Evolutionary conservation across 2,329 filamentous ascomycete species (phyloP).

Genomic region (Shiraia bambusicola): DNA sequence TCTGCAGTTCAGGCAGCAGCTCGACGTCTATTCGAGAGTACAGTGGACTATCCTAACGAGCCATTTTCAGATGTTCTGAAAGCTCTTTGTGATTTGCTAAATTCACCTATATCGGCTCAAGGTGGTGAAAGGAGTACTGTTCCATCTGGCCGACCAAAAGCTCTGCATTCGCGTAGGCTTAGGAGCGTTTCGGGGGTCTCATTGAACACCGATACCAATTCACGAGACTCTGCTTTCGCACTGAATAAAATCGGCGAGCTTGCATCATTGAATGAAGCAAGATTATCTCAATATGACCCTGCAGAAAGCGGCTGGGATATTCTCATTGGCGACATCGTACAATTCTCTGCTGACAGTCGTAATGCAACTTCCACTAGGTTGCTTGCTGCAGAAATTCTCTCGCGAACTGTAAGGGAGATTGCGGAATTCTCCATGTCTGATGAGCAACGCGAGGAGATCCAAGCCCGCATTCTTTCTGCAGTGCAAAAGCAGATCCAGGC

Average conservation of each 20-base stretch:
- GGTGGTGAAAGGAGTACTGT: slow-evolving; percentile 29
- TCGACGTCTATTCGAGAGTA: slow-evolving; percentile 85
- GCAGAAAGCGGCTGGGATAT: slow-evolving; percentile 74
- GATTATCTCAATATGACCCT: slow-evolving; percentile 68
- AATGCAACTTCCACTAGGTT: slow-evolving; percentile 49
- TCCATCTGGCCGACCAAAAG: slow-evolving; percentile 25
- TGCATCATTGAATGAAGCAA: slow-evolving; percentile 49
- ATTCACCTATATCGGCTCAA: slow-evolving; percentile 23
- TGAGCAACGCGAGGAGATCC: slow-evolving; percentile 55
- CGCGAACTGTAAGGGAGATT: slow-evolving; percentile 50
- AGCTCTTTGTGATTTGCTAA: slow-evolving; percentile 72
- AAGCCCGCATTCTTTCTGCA: slow-evolving; percentile 70
- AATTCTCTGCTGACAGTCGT: slow-evolving; percentile 45
- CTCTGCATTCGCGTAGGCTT: slow-evolving; percentile 42
- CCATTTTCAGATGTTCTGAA: slow-evolving; percentile 76
- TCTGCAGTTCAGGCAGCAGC: slow-evolving; percentile 87
- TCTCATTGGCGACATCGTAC: slow-evolving; percentile 59
- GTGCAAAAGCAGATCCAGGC: slow-evolving; percentile 62
- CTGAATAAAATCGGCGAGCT: slow-evolving; percentile 52
- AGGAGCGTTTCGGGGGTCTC: slow-evolving; percentile 48
- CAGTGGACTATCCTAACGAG: slow-evolving; percentile 81
- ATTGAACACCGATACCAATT: slow-evolving; percentile 43
- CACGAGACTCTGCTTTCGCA: slow-evolving; percentile 51
- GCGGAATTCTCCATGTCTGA: slow-evolving; percentile 55
- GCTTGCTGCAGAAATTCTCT: slow-evolving; percentile 53